Conservation (phyloP, 2,329 filamentous ascomycete species). For the Mariannaea elegans region DNA sequence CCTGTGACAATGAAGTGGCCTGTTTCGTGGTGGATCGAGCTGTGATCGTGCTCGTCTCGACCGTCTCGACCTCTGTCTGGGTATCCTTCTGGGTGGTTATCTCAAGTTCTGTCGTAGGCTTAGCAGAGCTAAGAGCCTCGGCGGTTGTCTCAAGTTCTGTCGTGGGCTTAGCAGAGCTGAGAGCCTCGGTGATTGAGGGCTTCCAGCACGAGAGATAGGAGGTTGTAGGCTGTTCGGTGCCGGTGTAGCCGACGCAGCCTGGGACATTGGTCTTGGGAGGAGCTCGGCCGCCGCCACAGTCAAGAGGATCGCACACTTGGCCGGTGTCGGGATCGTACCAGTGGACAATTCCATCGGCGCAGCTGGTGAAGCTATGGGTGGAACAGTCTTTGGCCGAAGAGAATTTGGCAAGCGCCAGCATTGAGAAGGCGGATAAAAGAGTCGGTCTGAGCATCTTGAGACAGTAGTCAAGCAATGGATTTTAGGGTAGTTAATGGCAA, state of each 20-base stretch:
- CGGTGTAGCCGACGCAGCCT: conserved; percentile 55
- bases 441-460: conserved; percentile 17
- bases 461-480: too few relatives aligned
- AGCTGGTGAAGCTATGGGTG: conserved; percentile 28
- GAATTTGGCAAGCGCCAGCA: conserved; percentile 19
- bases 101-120: not conserved
- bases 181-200: conserved; percentile 10
- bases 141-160: not conserved
- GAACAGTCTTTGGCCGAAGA: conserved; percentile 23
- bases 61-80: not conserved
- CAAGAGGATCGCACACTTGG: conserved; percentile 60
- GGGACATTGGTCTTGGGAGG: conserved; percentile 60
- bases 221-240: conserved; percentile 41
- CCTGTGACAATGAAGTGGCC: not conserved
- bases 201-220: conserved; percentile 33
- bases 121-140: not conserved
- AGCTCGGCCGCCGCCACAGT: conserved; percentile 64
- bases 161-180: conserved; percentile 3
- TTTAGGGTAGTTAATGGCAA: too few relatives aligned
- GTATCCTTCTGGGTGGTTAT: not conserved
- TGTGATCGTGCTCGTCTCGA: not conserved
- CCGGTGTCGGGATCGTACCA: conserved; percentile 59
- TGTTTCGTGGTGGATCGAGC: too few relatives aligned
- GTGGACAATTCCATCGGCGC: conserved; percentile 38
- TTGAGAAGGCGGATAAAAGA: conserved; percentile 5